Evolutionary conservation across 2,329 filamentous ascomycete genomes (phyloP).

Genomic region (Fusarium guadeloupense): DNA sequence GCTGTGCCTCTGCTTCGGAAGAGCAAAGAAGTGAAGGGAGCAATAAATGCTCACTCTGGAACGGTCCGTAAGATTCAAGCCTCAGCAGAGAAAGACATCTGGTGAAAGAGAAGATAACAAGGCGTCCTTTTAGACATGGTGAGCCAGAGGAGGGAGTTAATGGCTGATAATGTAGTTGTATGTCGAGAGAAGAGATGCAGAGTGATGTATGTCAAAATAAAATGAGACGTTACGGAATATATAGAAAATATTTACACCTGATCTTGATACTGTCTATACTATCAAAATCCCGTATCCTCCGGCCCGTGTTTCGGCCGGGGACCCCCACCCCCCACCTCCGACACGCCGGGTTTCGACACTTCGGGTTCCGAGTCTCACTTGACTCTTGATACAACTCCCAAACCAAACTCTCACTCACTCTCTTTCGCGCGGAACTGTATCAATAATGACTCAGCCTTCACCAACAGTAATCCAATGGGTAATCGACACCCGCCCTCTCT

Average conservation of each 20-base stretch:
- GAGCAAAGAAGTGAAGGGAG: no score
- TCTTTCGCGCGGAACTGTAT: background rate
- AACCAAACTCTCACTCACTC: constrained; percentile 5
- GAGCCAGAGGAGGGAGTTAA: constrained; percentile 2
- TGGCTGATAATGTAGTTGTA: no score
- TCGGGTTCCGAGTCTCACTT: constrained; percentile 34
- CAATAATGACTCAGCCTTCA: constrained; percentile 21
- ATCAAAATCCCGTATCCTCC: background rate
- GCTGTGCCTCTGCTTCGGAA: no score
- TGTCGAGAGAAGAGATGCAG: constrained; percentile 15
- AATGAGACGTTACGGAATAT: background rate
- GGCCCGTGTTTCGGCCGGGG: constrained; percentile 29
- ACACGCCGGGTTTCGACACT: constrained; percentile 28
- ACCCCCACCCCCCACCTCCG: constrained; percentile 24
- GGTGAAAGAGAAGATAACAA: constrained; percentile 9
- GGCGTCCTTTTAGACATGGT: constrained; percentile 25
- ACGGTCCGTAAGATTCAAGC: constrained; percentile 7
- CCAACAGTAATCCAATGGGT: constrained; percentile 66
- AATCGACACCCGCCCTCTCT: constrained; percentile 67
- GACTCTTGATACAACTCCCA: constrained; percentile 21
- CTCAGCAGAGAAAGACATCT: constrained; percentile 7
- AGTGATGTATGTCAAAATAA: no score
- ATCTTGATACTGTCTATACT: background rate
- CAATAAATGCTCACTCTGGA: no score
- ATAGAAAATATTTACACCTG: constrained; percentile 2